Percentiles rank a stretch among this genome's conserved stretches.
Evolutionary conservation across 1,284 basidiomycete genomes (phyloP).

Genomic region (Crepidotus sp.): DNA sequence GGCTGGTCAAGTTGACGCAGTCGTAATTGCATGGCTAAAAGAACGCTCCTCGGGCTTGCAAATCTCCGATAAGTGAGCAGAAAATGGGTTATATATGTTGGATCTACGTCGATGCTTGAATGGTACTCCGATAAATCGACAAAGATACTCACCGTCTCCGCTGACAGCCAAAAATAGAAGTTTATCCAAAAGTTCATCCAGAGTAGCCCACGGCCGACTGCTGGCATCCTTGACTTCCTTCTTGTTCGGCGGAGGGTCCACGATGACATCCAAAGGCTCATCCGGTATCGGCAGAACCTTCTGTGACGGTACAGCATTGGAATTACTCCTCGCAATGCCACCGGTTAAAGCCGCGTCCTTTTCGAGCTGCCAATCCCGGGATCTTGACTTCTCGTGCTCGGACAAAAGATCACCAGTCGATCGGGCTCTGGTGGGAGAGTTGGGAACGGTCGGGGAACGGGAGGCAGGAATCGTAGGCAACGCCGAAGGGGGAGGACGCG

Average conservation of each 20-base stretch:
- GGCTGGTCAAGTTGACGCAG: slow-evolving; percentile 67
- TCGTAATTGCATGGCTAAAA: slow-evolving; percentile 79
- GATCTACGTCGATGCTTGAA: slow-evolving; percentile 37
- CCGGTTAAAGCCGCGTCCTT: slow-evolving; percentile 7
- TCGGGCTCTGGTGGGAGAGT: slow-evolving; percentile 42
- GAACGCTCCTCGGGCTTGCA: slow-evolving; percentile 59
- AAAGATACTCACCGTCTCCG: slow-evolving; percentile 56
- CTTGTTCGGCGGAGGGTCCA: slow-evolving; percentile 22
- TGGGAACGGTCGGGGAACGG: slow-evolving; percentile 22
- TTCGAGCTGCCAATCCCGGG: slow-evolving; percentile 20
- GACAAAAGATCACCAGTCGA: slow-evolving; percentile 49
- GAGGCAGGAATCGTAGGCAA: slow-evolving; percentile 28
- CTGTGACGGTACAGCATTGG: slow-evolving; percentile 13
- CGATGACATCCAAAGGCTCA: slow-evolving; percentile 18
- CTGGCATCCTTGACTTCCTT: slow-evolving; percentile 32
- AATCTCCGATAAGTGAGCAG: slow-evolving; percentile 74
- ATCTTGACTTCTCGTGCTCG: slow-evolving; percentile 37
- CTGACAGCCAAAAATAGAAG: slow-evolving; percentile 66
- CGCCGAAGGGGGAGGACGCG: slow-evolving; percentile 26
- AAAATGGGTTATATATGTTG: slow-evolving; percentile 67
- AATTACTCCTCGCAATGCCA: slow-evolving; percentile 12
- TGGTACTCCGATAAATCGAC: neutral
- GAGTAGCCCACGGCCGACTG: slow-evolving; percentile 47
- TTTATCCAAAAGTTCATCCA: slow-evolving; percentile 71
- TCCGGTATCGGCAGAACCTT: slow-evolving; percentile 11